Evolutionary conservation across 1,284 basidiomycete species (phyloP), one percentile per base, ranked within the genome.

Genomic region (Ustilago nuda): DNA sequence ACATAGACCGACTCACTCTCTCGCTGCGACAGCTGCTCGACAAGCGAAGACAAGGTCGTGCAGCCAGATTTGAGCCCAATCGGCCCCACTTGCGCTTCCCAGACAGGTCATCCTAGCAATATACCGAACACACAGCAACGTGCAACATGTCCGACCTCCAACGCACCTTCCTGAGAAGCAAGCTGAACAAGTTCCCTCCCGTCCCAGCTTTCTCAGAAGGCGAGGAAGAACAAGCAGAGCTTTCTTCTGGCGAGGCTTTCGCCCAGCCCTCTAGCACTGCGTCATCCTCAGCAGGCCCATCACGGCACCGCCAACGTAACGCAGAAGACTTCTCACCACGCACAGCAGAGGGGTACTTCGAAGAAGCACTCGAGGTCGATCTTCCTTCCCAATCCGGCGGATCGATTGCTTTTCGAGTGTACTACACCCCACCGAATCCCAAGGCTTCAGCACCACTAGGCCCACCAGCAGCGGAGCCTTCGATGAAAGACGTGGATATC

Each of bases 321-420:
- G 41, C 13, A 37, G 45, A 72, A 4, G 70, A 66, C 59, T 77
- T 55, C 60, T 59, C 68, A 2, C 84, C 85, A 5, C 56, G 81
- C 12, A 66, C 68, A 37, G 78, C 83, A 6, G 75, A 79, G 35
- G 82, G 72, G 45, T 85, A 65, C 58, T 86, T 86, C 61, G 69
- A 79, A 33, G 51, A 81, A 13, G 84, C 85, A 1, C 65, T 86
- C 8, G 80, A 84, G 30, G 79, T 86, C 8, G 78, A 82, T 36
- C 76, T 86, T 8, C 59, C 63, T 2, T 67, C 72, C 2, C 17
- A 17, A 50, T 17, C 15, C 4, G 56, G 35, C 8, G 60, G 61
- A n/a, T 57, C 54, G 1, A 80, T 73, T 8, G 70, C 66, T 0
- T 33, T 89, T 89, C 27, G 89, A 88, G 39, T 81, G 27, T 85